Evolutionary conservation across 768 basidiomycete genomes (phyloP).

Genomic region (Panaeolus cyanescens): DNA sequence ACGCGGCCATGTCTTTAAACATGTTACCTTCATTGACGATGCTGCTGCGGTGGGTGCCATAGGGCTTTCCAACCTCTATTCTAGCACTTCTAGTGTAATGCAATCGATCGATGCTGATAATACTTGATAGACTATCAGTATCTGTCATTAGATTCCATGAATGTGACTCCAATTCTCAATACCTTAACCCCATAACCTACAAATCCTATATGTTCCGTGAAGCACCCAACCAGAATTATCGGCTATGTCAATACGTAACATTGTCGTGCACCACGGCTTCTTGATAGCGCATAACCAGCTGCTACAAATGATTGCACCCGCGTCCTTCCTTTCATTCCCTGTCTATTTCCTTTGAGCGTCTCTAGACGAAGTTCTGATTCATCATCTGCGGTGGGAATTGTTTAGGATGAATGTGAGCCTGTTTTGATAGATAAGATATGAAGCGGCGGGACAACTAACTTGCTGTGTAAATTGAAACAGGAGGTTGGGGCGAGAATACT

Average conservation of each 20-base stretch:
- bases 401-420: neutral
- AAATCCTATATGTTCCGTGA: neutral
- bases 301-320: neutral
- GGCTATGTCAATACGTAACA: neutral
- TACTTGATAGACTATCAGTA: neutral
- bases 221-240: neutral
- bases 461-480: neutral
- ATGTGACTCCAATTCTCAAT: neutral
- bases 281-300: neutral
- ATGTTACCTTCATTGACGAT: slow-evolving; percentile 70
- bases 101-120: neutral
- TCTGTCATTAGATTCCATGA: neutral
- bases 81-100: neutral
- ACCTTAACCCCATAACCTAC: neutral
- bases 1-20: slow-evolving; percentile 63
- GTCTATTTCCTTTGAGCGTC: neutral
- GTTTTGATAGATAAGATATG: too few species aligned
- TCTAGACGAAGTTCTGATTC: neutral
- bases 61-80: slow-evolving; percentile 44
- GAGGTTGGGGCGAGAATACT: neutral
- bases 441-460: too few species aligned
- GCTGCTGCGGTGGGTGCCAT: slow-evolving; percentile 66
- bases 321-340: neutral
- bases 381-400: neutral
- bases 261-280: neutral